Conservation (phyloP, 2,329 filamentous ascomycete species). For the Remersonia thermophila region DNA sequence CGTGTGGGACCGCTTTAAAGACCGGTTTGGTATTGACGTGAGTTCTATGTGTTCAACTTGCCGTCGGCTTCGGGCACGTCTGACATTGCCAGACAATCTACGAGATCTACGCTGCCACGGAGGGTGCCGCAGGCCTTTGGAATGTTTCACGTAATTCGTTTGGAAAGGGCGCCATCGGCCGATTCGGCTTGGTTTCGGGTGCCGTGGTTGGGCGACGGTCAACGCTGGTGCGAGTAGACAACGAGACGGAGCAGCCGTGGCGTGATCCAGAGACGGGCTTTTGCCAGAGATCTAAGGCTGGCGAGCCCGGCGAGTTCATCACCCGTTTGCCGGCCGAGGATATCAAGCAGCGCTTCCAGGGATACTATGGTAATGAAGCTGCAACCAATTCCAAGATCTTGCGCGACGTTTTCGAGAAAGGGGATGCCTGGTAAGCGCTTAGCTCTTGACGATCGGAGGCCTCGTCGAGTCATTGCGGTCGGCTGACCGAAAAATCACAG, state of each 20-base stretch:
- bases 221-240: constrained; percentile 57
- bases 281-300: constrained; percentile 45
- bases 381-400: constrained; percentile 65
- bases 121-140: constrained; percentile 56
- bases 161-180: constrained; percentile 62
- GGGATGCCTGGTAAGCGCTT: constrained; percentile 48
- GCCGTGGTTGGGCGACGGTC: constrained; percentile 37
- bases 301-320: constrained; percentile 63
- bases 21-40: constrained; percentile 60
- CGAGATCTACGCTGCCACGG: constrained; percentile 73
- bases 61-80: neutral
- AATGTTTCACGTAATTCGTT: constrained; percentile 64
- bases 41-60: constrained; percentile 1
- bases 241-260: constrained; percentile 52
- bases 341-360: constrained; percentile 56
- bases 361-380: constrained; percentile 62
- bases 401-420: constrained; percentile 58
- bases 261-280: constrained; percentile 59
- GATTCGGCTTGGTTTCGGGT: constrained; percentile 50
- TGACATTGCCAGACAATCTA: constrained; percentile 36
- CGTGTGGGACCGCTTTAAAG: constrained; percentile 72
- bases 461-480: no score
- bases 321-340: constrained; percentile 53
- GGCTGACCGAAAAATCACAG: constrained; percentile 1
- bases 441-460: no score